Percentiles rank a stretch among this genome's conserved stretches.
Conservation (phyloP, 164 flowering plant species). For the Magnolia officinalis region DNA sequence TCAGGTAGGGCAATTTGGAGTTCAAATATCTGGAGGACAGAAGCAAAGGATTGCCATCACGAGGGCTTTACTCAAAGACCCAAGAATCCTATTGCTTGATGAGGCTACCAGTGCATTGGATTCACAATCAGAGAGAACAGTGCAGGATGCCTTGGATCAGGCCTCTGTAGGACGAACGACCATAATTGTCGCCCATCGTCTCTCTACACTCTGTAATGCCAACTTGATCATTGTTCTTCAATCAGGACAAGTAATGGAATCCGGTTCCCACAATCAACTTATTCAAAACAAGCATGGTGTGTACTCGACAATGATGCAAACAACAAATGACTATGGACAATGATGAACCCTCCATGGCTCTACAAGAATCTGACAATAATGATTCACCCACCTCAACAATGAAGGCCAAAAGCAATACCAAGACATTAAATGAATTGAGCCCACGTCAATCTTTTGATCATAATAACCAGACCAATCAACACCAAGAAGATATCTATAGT, state of each 20-base stretch:
- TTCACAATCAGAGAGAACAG: conserved; percentile 41
- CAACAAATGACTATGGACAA: conserved; percentile 21
- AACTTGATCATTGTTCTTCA: conserved; percentile 38
- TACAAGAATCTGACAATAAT: neutral
- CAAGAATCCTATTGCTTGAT: conserved; percentile 50
- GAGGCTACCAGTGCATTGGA: conserved; percentile 65
- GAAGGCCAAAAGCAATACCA: neutral
- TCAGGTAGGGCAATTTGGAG: conserved; percentile 54
- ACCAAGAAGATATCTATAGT: neutral
- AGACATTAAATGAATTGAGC: neutral
- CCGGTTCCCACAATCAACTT: conserved; percentile 43
- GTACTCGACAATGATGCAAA: conserved; percentile 38
- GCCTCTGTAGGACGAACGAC: conserved; percentile 46
- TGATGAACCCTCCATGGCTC: conserved; percentile 13
- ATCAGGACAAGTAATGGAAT: conserved; percentile 41
- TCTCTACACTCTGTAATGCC: conserved; percentile 44
- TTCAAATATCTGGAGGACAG: conserved; percentile 56
- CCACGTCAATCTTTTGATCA: neutral
- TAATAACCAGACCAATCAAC: neutral
- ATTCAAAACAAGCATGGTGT: conserved; percentile 17
- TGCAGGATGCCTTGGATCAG: conserved; percentile 49
- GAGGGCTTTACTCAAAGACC: conserved; percentile 46
- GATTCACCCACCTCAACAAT: neutral
- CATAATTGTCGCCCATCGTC: conserved; percentile 47
- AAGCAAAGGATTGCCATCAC: conserved; percentile 59